A percentile compares a stretch with the other conserved stretches of the same genome.
Evolutionary conservation across 2,329 filamentous ascomycete species (phyloP).

Genomic region (Trichoderma sp.): DNA sequence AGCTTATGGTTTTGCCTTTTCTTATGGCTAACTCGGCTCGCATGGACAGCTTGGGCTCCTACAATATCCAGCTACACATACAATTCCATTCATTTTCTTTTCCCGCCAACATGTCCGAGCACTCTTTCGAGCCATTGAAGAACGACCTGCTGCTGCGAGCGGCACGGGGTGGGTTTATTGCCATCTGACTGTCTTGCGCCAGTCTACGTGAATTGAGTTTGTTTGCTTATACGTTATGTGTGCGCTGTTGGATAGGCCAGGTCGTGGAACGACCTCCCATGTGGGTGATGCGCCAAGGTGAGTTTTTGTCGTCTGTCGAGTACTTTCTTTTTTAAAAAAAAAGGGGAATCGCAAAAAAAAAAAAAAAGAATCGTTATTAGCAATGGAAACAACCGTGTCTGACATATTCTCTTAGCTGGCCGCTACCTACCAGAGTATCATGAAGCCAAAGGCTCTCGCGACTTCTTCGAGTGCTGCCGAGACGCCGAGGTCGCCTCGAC

Average conservation of each 20-base stretch:
- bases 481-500: constrained; percentile 90
- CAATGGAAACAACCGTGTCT: neutral
- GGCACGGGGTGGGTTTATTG: constrained; percentile 73
- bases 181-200: constrained; percentile 3
- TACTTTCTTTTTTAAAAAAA: neutral
- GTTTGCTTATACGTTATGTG: constrained; percentile 29
- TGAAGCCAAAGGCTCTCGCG: constrained; percentile 83
- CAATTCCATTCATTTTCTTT: neutral
- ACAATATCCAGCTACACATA: neutral
- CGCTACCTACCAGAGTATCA: constrained; percentile 98
- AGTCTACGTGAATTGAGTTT: constrained; percentile 30
- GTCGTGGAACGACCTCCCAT: constrained; percentile 90
- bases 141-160: constrained; percentile 92
- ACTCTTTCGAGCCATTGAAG: constrained; percentile 79
- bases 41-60: constrained; percentile 4
- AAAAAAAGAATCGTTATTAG: neutral
- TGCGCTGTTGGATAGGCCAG: constrained; percentile 62
- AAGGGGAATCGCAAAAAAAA: neutral
- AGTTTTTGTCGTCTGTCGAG: constrained; percentile 33
- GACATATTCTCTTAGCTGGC: constrained; percentile 64
- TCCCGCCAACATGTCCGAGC: constrained; percentile 56
- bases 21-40: neutral
- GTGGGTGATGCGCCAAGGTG: constrained; percentile 99
- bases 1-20: neutral
- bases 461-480: constrained; percentile 98